Evolutionary conservation across 208 protist species (phyloP).

Genomic region (Phytomonas sp.): DNA sequence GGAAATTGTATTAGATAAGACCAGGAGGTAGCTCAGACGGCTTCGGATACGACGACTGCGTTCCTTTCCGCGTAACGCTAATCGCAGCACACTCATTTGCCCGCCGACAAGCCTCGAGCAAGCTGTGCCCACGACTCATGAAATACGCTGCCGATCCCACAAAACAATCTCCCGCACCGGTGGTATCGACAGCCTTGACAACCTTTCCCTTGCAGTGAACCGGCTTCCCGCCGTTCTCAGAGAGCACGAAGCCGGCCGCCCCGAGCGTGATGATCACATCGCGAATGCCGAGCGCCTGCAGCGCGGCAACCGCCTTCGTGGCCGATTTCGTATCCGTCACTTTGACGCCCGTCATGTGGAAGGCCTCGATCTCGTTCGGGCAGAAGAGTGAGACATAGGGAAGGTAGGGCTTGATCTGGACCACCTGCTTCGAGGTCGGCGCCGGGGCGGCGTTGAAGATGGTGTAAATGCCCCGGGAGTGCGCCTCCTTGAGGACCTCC

Average conservation of each 20-base stretch:
- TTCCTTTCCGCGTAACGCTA: conserved; percentile 87
- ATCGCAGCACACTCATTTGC: conserved; percentile 79
- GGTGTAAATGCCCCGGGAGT: conserved; percentile 77
- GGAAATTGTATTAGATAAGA: conserved; percentile 6
- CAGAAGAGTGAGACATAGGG: conserved; percentile 82
- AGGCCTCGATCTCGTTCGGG: conserved; percentile 90
- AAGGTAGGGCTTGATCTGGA: conserved; percentile 66
- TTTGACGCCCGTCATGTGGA: conserved; percentile 70
- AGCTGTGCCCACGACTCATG: conserved; percentile 50
- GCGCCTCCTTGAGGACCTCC: conserved; percentile 68
- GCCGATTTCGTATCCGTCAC: conserved; percentile 55
- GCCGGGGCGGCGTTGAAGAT: conserved; percentile 92
- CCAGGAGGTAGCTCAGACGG: conserved; percentile 47
- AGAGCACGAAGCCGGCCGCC: conserved; percentile 57
- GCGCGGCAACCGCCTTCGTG: conserved; percentile 31
- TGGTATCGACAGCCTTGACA: conserved; percentile 91
- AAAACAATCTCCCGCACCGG: conserved; percentile 92
- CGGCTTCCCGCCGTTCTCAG: conserved; percentile 34
- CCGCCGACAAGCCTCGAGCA: conserved; percentile 63
- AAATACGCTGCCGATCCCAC: conserved; percentile 89
- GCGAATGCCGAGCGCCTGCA: conserved; percentile 59
- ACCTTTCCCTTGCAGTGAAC: conserved; percentile 36
- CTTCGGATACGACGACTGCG: conserved; percentile 80
- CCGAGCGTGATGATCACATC: conserved; percentile 90
- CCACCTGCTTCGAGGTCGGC: conserved; percentile 53